These are phyloP conservation scores for Dendrobium officinale DNA, from an alignment of 106 monocot species.

Conservation along the genomic window DNA sequence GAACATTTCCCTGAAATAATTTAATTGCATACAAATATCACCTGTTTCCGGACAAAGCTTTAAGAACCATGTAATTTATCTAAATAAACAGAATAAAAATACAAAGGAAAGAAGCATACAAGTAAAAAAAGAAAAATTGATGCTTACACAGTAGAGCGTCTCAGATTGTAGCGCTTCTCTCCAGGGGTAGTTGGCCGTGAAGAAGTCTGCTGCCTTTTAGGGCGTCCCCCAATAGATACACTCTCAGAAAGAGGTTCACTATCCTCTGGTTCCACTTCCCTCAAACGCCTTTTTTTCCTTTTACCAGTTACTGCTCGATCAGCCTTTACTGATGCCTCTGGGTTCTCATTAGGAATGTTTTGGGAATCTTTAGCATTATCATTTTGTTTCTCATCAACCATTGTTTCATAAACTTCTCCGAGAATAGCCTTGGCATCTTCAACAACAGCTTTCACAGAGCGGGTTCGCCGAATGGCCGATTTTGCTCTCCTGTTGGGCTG, in stretches of 20 bases:
- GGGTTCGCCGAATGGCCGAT: constrained; percentile 34
- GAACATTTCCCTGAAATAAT: background rate
- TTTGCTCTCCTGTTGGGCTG: constrained; percentile 30
- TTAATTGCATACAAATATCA: no score
- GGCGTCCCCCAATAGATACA: constrained; percentile 48
- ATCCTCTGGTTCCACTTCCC: constrained; percentile 46
- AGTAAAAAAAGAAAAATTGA: background rate
- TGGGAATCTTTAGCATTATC: constrained; percentile 19
- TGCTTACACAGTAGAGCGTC: constrained; percentile 55
- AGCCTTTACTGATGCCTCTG: constrained; percentile 28
- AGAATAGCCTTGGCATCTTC: constrained; percentile 59
- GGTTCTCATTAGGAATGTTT: constrained; percentile 21
- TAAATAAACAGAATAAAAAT: background rate
- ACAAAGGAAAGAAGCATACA: background rate
- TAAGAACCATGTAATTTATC: no score
- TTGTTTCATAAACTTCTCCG: constrained; percentile 24
- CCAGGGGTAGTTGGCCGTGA: constrained; percentile 18
- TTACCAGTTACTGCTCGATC: constrained; percentile 11
- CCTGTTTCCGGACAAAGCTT: no score
- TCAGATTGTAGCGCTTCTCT: constrained; percentile 66
- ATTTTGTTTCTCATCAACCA: constrained; percentile 11
- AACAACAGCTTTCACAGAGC: constrained; percentile 46
- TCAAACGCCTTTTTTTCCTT: constrained; percentile 34
- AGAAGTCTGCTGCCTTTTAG: constrained; percentile 40
- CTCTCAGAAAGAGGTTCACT: constrained; percentile 62